These are phyloP conservation scores for Quercus variabilis DNA, from an alignment of 306 rosid genomes.

Conservation along the genomic window DNA sequence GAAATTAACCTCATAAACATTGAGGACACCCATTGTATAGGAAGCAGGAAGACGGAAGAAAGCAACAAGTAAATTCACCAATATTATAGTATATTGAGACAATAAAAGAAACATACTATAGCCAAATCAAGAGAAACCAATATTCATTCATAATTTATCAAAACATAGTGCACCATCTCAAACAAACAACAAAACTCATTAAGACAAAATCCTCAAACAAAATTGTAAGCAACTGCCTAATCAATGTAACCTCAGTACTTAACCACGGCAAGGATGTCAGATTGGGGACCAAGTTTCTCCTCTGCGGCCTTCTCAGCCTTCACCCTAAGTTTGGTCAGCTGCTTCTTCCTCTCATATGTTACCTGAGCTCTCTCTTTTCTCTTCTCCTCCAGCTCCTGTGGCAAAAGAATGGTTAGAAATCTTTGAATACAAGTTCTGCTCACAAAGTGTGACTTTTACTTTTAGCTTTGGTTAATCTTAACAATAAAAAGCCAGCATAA, in stretches of 20 bases:
- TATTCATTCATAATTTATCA: conserved; percentile 9
- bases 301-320: conserved; percentile 52
- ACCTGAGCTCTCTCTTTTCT: conserved; percentile 50
- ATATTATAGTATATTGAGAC: background rate
- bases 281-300: conserved; percentile 57
- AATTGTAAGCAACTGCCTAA: conserved; percentile 18
- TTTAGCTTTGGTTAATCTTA: background rate
- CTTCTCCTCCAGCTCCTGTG: conserved; percentile 64
- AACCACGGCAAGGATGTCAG: conserved; percentile 51
- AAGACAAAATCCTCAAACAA: conserved; percentile 17
- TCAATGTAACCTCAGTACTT: conserved; percentile 32
- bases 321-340: conserved; percentile 37
- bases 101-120: background rate
- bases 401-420: background rate
- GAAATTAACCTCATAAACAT: background rate
- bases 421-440: background rate
- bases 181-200: conserved; percentile 19
- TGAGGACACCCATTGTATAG: background rate
- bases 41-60: background rate
- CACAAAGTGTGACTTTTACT: background rate
- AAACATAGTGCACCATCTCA: conserved; percentile 1
- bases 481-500: background rate
- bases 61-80: background rate
- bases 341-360: conserved; percentile 60
- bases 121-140: background rate